These are phyloP conservation scores for Phytophthora megakarya DNA, from an alignment of 352 stramenopile genomes.

Conservation along the genomic window DNA sequence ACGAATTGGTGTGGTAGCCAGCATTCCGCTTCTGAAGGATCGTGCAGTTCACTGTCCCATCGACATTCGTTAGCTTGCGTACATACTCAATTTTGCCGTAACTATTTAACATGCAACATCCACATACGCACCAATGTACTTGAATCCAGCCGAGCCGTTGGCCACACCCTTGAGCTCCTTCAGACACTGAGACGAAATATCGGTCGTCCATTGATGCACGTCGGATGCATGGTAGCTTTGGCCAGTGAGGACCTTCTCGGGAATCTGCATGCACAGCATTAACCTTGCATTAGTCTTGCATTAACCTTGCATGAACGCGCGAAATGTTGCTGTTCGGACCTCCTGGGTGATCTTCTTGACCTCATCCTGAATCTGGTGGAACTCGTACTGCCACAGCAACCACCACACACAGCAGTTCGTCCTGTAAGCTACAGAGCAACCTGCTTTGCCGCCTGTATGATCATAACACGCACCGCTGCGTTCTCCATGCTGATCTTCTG, in stretches of 20 bases:
- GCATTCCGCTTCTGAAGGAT: slow-evolving; percentile 91
- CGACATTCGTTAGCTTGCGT: slow-evolving; percentile 33
- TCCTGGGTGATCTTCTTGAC: slow-evolving; percentile 87
- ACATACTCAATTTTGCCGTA: slow-evolving; percentile 35
- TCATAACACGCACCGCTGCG: slow-evolving; percentile 43
- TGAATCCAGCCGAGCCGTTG: slow-evolving; percentile 87
- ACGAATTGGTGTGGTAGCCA: slow-evolving; percentile 86
- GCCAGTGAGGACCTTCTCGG: slow-evolving; percentile 65
- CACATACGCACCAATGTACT: slow-evolving; percentile 79
- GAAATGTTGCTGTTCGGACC: slow-evolving; percentile 33
- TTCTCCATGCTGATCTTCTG: slow-evolving; percentile 61
- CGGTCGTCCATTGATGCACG: slow-evolving; percentile 77
- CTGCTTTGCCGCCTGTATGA: too few relatives aligned
- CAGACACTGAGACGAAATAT: slow-evolving; percentile 80
- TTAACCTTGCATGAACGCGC: neutral
- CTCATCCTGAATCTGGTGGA: slow-evolving; percentile 84
- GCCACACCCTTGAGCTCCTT: slow-evolving; percentile 86
- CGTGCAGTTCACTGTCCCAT: slow-evolving; percentile 77
- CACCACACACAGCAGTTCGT: neutral
- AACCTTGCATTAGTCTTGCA: neutral
- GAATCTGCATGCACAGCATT: slow-evolving; percentile 48
- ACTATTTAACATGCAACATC: slow-evolving; percentile 50
- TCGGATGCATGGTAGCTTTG: slow-evolving; percentile 83
- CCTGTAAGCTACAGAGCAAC: too few relatives aligned
- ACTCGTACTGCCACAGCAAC: slow-evolving; percentile 64